Percentiles rank a stretch among this genome's conserved stretches.
phyloP scores from a whole-genome alignment of 2,329 filamentous ascomycete species.

The Ceratocystis colombiana region DNA sequence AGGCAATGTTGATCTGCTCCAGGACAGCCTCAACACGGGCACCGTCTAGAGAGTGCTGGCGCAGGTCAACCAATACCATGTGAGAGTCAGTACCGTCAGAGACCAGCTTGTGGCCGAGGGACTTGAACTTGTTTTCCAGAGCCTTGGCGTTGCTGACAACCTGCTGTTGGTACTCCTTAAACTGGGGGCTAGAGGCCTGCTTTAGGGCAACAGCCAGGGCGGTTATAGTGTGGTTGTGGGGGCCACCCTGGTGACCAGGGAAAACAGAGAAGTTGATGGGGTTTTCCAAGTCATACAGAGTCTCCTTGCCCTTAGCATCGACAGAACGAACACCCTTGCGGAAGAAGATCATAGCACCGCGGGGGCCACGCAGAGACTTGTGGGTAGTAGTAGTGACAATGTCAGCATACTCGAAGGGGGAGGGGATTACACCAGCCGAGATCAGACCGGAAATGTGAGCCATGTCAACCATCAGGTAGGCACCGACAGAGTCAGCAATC shows the following conservation, averaged over 20 bases:
- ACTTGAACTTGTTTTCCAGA: constrained; percentile 73
- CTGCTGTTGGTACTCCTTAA: constrained; percentile 86
- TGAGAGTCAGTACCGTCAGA: constrained; percentile 95
- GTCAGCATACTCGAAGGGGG: constrained; percentile 85
- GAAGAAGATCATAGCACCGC: constrained; percentile 99
- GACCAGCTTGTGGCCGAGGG: constrained; percentile 85
- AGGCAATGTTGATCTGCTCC: constrained; percentile 96
- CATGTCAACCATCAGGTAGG: constrained; percentile 96
- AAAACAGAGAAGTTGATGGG: constrained; percentile 99
- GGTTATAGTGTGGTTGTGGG: constrained; percentile 99
- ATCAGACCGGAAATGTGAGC: constrained; percentile 96
- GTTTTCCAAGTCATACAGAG: constrained; percentile 82
- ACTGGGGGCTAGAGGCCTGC: constrained; percentile 82
- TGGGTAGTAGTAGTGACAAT: constrained; percentile 98
- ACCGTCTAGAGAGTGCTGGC: constrained; percentile 76
- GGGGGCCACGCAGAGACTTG: constrained; percentile 95
- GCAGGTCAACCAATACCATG: constrained; percentile 91
- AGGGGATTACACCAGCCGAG: constrained; percentile 83
- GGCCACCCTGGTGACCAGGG: constrained; percentile 95
- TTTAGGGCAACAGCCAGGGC: constrained; percentile 89
- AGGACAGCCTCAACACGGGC: constrained; percentile 92
- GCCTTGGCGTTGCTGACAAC: constrained; percentile 91
- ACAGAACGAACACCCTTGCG: constrained; percentile 88
- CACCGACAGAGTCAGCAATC: constrained; percentile 86
- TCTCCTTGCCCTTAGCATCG: constrained; percentile 86